phyloP scores from a whole-genome alignment of 139 green algal species.

The Pycnococcus provasolii region DNA sequence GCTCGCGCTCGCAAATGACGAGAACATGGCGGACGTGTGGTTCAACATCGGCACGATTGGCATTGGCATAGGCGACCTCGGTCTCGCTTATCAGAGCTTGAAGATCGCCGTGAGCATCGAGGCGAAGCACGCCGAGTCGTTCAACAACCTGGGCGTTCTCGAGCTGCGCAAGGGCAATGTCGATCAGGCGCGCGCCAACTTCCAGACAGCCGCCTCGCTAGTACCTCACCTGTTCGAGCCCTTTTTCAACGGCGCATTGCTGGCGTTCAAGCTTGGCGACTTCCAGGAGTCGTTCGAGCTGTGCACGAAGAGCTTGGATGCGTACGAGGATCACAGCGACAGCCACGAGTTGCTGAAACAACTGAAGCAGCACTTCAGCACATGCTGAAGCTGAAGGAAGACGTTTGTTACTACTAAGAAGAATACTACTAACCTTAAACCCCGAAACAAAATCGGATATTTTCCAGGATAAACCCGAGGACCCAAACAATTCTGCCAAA shows the following conservation, averaged over 20 bases:
- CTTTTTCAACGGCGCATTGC: conserved; percentile 59
- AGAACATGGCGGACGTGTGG: conserved; percentile 25
- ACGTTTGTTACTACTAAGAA: too few relatives aligned
- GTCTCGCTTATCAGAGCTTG: conserved; percentile 48
- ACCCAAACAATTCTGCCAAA: too few relatives aligned
- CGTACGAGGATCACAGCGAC: conserved; percentile 54
- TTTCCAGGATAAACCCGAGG: too few relatives aligned
- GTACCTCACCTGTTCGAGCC: conserved; percentile 48
- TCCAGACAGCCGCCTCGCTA: conserved; percentile 30
- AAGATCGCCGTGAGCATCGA: conserved; percentile 57
- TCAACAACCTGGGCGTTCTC: conserved; percentile 62
- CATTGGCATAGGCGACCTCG: conserved; percentile 59
- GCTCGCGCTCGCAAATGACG: conserved; percentile 19
- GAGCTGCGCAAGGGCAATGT: conserved; percentile 48
- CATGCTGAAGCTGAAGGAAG: too few relatives aligned
- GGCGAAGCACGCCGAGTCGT: conserved; percentile 52
- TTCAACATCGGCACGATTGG: conserved; percentile 41
- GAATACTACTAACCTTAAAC: too few relatives aligned
- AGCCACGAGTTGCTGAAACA: conserved; percentile 42
- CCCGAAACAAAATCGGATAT: too few relatives aligned
- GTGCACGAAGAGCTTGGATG: conserved; percentile 38
- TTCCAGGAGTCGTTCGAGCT: conserved; percentile 45
- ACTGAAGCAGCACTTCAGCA: too few relatives aligned
- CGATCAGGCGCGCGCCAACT: conserved; percentile 27
- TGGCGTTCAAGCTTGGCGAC: conserved; percentile 49